Conservation (phyloP, 208 protist genomes). For the Wallacemonas sp. region DNA sequence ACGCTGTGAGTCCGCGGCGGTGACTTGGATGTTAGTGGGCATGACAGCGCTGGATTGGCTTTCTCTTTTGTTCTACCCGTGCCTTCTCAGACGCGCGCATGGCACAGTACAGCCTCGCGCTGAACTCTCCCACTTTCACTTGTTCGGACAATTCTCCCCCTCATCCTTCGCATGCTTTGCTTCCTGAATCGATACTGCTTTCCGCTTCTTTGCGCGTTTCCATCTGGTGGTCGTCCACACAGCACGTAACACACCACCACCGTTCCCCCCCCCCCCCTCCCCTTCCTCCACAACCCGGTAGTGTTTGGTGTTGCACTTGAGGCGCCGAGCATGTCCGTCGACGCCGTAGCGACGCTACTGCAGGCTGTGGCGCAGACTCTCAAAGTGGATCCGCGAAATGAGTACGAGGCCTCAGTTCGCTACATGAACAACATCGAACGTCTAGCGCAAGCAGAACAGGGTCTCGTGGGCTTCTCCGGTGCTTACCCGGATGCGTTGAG, state of each 20-base stretch:
- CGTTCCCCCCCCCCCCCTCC: not conserved
- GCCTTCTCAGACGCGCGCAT: too few species aligned
- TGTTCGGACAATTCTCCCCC: too few species aligned
- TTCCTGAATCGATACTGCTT: too few species aligned
- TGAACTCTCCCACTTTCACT: too few species aligned
- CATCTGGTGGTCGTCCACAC: not conserved
- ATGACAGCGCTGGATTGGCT: too few species aligned
- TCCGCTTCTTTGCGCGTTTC: not conserved
- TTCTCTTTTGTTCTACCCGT: too few species aligned
- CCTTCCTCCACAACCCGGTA: not conserved
- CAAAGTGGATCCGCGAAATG: constrained; percentile 41
- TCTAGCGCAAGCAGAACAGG: constrained; percentile 22
- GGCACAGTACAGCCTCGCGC: too few species aligned
- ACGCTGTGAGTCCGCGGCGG: too few species aligned
- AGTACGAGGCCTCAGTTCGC: constrained; percentile 59
- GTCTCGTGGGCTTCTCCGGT: constrained; percentile 46
- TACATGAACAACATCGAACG: constrained; percentile 38
- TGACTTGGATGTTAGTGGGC: too few species aligned
- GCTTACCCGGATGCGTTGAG: constrained; percentile 47
- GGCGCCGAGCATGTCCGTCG: constrained; percentile 20
- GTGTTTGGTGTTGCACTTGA: not conserved
- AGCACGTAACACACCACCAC: not conserved
- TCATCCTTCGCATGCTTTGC: too few species aligned
- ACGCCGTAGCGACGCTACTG: constrained; percentile 33
- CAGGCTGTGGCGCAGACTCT: constrained; percentile 44